Base-by-base conservation (phyloP, 257 asterid species). In the Echium plantagineum region DNA sequence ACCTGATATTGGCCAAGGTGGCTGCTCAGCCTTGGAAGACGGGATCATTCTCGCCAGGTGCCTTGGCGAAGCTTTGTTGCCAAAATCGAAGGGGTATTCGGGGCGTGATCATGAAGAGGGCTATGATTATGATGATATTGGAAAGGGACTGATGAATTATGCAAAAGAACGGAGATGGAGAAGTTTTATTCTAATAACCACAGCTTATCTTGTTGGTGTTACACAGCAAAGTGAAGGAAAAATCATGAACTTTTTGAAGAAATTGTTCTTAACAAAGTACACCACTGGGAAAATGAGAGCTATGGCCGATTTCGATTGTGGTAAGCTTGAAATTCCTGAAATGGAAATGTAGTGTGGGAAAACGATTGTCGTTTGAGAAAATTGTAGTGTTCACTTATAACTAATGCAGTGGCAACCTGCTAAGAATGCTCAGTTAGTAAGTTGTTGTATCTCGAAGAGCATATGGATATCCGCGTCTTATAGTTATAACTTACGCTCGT, bases 1-100 rank as follows among this genome's bases (percentile, higher is more conserved):
- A 24, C 88, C 94, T 7, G 96, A 87, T 52, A 15, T 84, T 46
- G 94, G 89, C 7, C 96, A 87, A 66, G 96, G 96, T 57, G 96
- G 91, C 10, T 84, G 89, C 52, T 87, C 91, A 6, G 79, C 94
- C 0, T 52, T 87, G n/a, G 96, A 84, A 67, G 94, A 83, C 48
- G 65, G 84, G 20, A 56, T 85, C 0, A 71, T 87, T 68, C 87
- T 87, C n/a, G 89, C 91, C 2, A 72, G 78, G 66, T 85, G 89
- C 66, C 69, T 87, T 1, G 81, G 67, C 3, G 81, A 71, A 53
- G 78, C 85, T 55, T 32, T 77, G 38, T 42, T 12, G 49, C 7
- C 48, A 57, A 68, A 60, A 32, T 28, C 61, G 6, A 57, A 20
- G 0, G 12, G 22, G 20, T 55, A 35, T 9, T 3, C 2, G 4